These are phyloP conservation scores for Beauveria pseudobassiana DNA, from an alignment of 2,329 filamentous ascomycete genomes.

Conservation along the genomic window DNA sequence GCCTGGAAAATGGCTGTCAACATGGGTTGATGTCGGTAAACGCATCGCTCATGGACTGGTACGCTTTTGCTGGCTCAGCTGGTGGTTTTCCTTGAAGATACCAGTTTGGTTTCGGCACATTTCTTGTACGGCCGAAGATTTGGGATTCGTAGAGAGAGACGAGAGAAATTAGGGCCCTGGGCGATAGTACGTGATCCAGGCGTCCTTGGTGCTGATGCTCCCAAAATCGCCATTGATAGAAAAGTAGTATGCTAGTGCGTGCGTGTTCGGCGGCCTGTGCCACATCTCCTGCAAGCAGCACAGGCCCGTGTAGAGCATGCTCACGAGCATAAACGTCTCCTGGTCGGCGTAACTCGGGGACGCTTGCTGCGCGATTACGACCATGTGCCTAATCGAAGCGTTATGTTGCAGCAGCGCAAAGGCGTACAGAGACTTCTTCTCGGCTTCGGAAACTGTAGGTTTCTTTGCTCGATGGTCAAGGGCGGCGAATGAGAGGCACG, in stretches of 20 bases:
- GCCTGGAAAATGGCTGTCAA: slow-evolving; percentile 3
- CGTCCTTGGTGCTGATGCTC: slow-evolving; percentile 2
- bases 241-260: neutral
- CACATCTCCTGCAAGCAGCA: slow-evolving; percentile 2
- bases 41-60: slow-evolving; percentile 3
- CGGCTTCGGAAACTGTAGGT: neutral
- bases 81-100: neutral
- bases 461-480: slow-evolving; percentile 3
- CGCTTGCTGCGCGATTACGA: neutral
- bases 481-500: slow-evolving; percentile 3
- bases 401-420: slow-evolving; percentile 7
- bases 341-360: slow-evolving; percentile 5
- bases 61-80: neutral
- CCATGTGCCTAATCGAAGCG: slow-evolving; percentile 3
- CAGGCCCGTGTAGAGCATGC: slow-evolving; percentile 5
- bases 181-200: neutral
- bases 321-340: slow-evolving; percentile 6
- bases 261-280: neutral
- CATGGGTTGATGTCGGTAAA: slow-evolving; percentile 4
- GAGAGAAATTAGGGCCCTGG: neutral
- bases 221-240: slow-evolving; percentile 8
- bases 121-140: neutral
- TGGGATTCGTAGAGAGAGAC: slow-evolving; percentile 6
- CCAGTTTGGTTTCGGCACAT: slow-evolving; percentile 4
- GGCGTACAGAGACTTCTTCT: neutral